phyloP scores from a whole-genome alignment of 306 rosid genomes.

The Cercis canadensis region DNA sequence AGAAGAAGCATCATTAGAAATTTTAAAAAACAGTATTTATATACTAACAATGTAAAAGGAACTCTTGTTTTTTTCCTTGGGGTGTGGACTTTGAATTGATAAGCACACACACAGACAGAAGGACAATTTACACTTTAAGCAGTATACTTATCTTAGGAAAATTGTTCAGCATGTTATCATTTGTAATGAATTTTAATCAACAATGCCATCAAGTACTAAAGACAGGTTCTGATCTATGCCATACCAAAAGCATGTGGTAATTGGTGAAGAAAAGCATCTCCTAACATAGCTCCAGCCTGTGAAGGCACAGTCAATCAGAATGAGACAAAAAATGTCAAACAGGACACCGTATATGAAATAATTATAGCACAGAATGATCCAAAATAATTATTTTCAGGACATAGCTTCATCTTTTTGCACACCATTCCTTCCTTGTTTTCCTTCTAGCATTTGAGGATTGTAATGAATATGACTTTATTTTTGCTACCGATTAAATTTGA shows the following conservation, averaged over 20 bases:
- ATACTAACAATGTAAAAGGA: too few relatives aligned
- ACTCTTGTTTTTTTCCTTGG: background rate
- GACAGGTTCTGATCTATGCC: conserved; percentile 31
- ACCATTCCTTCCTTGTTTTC: too few relatives aligned
- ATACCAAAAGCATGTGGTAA: conserved; percentile 97
- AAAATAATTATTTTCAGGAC: too few relatives aligned
- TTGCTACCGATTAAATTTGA: background rate
- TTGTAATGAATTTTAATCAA: conserved; percentile 14
- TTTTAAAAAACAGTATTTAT: background rate
- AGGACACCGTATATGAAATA: background rate
- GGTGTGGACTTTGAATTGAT: too few relatives aligned
- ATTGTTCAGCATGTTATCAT: background rate
- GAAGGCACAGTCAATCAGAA: conserved; percentile 34
- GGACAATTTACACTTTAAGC: background rate
- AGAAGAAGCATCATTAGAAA: conserved; percentile 3
- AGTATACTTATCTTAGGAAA: background rate
- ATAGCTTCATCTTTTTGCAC: too few relatives aligned
- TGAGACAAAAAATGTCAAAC: conserved; percentile 23
- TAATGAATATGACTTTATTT: background rate
- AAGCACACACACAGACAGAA: too few relatives aligned
- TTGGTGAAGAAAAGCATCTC: conserved; percentile 99
- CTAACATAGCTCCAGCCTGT: conserved; percentile 99
- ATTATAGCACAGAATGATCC: too few relatives aligned
- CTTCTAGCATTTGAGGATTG: too few relatives aligned
- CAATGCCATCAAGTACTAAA: conserved; percentile 13